Conservation (phyloP, 2,329 filamentous ascomycete species). For the Pseudopithomyces maydicus region DNA sequence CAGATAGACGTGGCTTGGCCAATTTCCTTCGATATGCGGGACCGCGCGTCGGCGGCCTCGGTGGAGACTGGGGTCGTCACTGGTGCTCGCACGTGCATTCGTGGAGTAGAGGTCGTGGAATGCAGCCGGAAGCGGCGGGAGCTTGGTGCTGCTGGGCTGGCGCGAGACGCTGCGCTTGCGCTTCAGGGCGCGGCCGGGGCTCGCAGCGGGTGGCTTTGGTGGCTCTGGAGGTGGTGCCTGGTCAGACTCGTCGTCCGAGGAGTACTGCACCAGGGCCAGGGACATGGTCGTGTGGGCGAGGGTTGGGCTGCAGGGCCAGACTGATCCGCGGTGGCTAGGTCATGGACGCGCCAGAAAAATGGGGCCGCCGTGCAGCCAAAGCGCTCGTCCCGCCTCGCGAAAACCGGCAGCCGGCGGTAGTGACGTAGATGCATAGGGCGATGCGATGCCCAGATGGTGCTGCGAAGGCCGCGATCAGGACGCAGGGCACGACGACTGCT, state of each 20-base stretch:
- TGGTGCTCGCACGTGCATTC: constrained; percentile 74
- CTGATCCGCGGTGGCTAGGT: neutral
- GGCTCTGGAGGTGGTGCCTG: constrained; percentile 38
- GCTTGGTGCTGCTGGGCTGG: constrained; percentile 26
- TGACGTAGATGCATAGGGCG: constrained; percentile 32
- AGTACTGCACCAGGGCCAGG: constrained; percentile 38
- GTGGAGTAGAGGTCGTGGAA: constrained; percentile 93
- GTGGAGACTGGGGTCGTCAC: constrained; percentile 84
- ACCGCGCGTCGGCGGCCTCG: constrained; percentile 80
- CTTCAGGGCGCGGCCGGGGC: constrained; percentile 26
- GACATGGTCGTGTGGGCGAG: constrained; percentile 31
- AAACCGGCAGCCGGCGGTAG: constrained; percentile 16
- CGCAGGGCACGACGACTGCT: constrained; percentile 1
- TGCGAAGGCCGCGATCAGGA: constrained; percentile 4
- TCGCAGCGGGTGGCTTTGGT: too few species aligned
- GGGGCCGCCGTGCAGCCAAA: constrained; percentile 10
- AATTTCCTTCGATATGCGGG: constrained; percentile 86
- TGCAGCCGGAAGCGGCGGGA: constrained; percentile 76
- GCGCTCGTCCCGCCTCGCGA: constrained; percentile 11
- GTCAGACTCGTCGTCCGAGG: constrained; percentile 62
- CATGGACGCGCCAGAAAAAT: too few species aligned
- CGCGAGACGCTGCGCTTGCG: constrained; percentile 34
- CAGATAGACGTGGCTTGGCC: constrained; percentile 90
- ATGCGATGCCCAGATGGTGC: too few species aligned
- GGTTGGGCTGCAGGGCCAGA: constrained; percentile 8